Percentiles rank a stretch among this genome's conserved stretches.
Evolutionary conservation across 1,284 basidiomycete species (phyloP).

Genomic region (Apiotrichum gamsii): DNA sequence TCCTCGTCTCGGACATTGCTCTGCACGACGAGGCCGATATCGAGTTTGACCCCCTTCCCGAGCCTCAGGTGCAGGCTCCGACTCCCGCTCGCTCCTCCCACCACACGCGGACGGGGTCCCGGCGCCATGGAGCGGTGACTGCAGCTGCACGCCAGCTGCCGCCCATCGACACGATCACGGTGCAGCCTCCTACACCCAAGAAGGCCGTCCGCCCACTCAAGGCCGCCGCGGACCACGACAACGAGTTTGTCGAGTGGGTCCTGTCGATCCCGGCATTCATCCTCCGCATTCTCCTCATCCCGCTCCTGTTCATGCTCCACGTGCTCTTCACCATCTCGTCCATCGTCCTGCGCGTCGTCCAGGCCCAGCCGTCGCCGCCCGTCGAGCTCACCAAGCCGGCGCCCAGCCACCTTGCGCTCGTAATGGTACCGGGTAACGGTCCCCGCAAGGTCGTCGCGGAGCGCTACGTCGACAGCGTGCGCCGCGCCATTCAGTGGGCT

Average conservation of each 20-base stretch:
- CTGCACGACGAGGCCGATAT: neutral
- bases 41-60: neutral
- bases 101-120: no score
- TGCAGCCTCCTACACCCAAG: neutral
- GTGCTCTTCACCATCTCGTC: slow-evolving; percentile 31
- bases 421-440: slow-evolving; percentile 13
- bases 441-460: slow-evolving; percentile 2
- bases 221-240: no score
- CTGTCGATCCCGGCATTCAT: neutral
- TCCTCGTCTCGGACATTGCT: neutral
- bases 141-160: neutral
- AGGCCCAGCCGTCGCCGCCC: slow-evolving; percentile 10
- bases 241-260: no score
- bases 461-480: slow-evolving; percentile 24
- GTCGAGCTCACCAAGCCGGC: slow-evolving; percentile 11
- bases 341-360: slow-evolving; percentile 28
- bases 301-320: slow-evolving; percentile 32
- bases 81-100: no score
- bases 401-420: slow-evolving; percentile 20
- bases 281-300: slow-evolving; percentile 15
- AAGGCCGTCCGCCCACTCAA: neutral
- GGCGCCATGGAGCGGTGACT: no score
- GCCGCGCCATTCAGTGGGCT: slow-evolving; percentile 26
- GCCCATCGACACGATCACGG: neutral
- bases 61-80: neutral